Conservation (phyloP, 345 rosid genomes). For the Atalantia buxifolia region DNA sequence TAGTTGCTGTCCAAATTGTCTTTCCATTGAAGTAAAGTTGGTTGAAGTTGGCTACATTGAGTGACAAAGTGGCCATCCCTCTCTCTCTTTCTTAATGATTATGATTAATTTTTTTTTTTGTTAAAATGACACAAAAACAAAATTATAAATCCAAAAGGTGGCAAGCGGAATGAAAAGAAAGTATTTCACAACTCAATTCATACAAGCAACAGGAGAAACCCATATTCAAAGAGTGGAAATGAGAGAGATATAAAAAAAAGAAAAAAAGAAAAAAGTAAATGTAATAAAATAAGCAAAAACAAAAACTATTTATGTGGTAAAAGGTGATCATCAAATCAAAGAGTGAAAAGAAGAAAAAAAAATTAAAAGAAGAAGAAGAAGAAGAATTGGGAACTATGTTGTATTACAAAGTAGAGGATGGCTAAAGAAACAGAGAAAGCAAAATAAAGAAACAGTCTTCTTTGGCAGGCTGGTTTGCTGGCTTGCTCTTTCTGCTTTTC, state of each 20-base stretch:
- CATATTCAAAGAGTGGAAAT: slow-evolving; percentile 18
- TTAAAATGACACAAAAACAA: not conserved
- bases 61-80: slow-evolving; percentile 55
- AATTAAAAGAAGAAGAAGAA: not conserved
- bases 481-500: slow-evolving; percentile 6
- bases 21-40: slow-evolving; percentile 50
- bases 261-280: too few species aligned
- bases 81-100: slow-evolving; percentile 25
- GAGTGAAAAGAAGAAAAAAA: not conserved
- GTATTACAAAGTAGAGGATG: slow-evolving; percentile 22
- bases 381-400: slow-evolving; percentile 14
- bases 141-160: slow-evolving; percentile 36
- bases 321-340: not conserved
- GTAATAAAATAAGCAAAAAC: not conserved
- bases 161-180: slow-evolving; percentile 6
- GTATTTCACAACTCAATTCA: slow-evolving; percentile 16
- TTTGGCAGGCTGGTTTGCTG: slow-evolving; percentile 21
- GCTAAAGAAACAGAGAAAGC: slow-evolving; percentile 14
- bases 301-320: slow-evolving; percentile 1
- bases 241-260: not conserved
- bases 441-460: slow-evolving; percentile 24
- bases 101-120: not conserved
- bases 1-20: slow-evolving; percentile 41
- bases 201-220: slow-evolving; percentile 6
- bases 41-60: slow-evolving; percentile 48